These are phyloP conservation scores for Pleurotus citrinopileatus DNA, from an alignment of 768 basidiomycete species.

Conservation along the genomic window DNA sequence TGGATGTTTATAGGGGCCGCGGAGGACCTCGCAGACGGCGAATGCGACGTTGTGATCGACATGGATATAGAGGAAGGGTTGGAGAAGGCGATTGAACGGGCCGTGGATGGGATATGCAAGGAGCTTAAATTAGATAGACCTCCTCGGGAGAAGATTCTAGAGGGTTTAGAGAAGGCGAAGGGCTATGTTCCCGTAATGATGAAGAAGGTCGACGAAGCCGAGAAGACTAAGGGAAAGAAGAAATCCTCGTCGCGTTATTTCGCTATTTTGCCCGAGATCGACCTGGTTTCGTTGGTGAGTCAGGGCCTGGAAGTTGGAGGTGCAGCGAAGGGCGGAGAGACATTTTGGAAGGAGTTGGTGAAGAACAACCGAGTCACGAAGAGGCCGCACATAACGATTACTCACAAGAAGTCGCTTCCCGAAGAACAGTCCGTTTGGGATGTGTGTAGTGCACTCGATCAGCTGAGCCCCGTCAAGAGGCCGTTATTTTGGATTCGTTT, in stretches of 20 bases:
- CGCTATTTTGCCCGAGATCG: conserved; percentile 72
- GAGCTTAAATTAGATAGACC: conserved; percentile 56
- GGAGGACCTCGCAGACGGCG: conserved; percentile 56
- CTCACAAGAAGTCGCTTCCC: conserved; percentile 56
- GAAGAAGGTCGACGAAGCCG: conserved; percentile 32
- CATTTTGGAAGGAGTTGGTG: conserved; percentile 51
- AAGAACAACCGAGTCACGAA: conserved; percentile 42
- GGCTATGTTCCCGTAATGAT: conserved; percentile 36
- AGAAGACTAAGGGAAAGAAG: conserved; percentile 31
- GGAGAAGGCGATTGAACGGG: conserved; percentile 52
- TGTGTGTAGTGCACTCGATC: conserved; percentile 43
- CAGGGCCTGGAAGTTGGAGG: conserved; percentile 33
- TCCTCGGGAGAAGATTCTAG: conserved; percentile 48
- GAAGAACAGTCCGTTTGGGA: conserved; percentile 38
- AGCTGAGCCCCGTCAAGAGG: conserved; percentile 14
- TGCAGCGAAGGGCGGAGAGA: conserved; percentile 24
- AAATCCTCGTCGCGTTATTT: conserved; percentile 61
- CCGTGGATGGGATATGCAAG: conserved; percentile 54
- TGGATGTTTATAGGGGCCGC: conserved; percentile 70
- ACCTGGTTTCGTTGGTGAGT: conserved; percentile 49
- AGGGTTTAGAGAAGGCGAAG: conserved; percentile 47
- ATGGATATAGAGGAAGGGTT: conserved; percentile 59
- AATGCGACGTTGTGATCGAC: conserved; percentile 69
- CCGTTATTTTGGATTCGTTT: conserved; percentile 64
- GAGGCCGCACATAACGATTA: conserved; percentile 84